Percentiles rank a stretch among this genome's conserved stretches.
Conservation (phyloP, 1,284 basidiomycete species). For the Cryptococcus depauperatus region DNA sequence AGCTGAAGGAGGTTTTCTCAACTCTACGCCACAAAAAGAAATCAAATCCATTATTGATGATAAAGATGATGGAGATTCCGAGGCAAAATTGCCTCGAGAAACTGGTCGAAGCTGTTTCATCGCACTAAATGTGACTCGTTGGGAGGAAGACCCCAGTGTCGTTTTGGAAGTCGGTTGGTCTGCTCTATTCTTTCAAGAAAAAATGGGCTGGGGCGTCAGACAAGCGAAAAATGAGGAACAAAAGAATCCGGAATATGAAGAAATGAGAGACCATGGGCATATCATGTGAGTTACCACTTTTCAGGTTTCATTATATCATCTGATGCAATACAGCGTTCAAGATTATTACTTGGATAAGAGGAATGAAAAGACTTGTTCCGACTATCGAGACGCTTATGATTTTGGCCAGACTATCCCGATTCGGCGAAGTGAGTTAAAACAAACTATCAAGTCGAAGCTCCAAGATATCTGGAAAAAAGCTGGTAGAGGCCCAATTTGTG, state of each 20-base stretch:
- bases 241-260: constrained; percentile 16
- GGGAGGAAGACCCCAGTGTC: constrained; percentile 28
- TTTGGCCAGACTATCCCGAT: constrained; percentile 28
- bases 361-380: constrained; percentile 19
- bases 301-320: background rate
- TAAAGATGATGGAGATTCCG: constrained; percentile 1
- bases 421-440: constrained; percentile 10
- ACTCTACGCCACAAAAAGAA: background rate
- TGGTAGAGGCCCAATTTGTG: constrained; percentile 33
- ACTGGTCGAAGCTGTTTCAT: constrained; percentile 37
- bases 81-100: background rate
- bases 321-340: constrained; percentile 23
- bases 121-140: constrained; percentile 26
- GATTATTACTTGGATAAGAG: constrained; percentile 26
- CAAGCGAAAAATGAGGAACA: background rate
- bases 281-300: constrained; percentile 30
- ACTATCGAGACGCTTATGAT: constrained; percentile 19
- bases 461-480: constrained; percentile 22
- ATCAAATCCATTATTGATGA: background rate
- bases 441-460: constrained; percentile 20
- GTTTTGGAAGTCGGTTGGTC: constrained; percentile 35
- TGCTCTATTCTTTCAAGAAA: constrained; percentile 23
- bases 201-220: background rate
- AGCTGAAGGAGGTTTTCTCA: constrained; percentile 21
- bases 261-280: constrained; percentile 29